A percentile compares a stretch with the other conserved stretches of the same genome.
Evolutionary conservation across 257 asterid species (phyloP).

Genomic region (Petunia secreta): DNA sequence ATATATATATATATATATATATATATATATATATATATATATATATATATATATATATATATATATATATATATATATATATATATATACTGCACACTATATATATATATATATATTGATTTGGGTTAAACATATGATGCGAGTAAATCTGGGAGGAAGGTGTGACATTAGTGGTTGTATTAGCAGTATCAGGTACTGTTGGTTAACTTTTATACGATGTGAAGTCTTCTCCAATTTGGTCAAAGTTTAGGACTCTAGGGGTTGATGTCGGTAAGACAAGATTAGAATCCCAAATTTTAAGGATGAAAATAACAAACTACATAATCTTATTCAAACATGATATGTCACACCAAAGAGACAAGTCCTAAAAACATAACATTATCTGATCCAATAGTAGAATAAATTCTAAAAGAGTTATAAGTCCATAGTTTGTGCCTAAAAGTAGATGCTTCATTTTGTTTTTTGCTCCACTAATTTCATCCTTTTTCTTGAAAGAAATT

Average conservation of each 20-base stretch:
- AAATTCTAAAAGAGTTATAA: neutral
- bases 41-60: too few species aligned
- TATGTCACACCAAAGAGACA: neutral
- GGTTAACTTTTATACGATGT: neutral
- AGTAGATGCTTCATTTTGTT: neutral
- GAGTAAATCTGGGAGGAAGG: too few species aligned
- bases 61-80: too few species aligned
- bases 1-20: too few species aligned
- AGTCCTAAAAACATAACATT: neutral
- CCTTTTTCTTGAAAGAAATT: neutral
- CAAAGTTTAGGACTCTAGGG: neutral
- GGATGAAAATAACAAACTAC: neutral
- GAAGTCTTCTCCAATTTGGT: neutral
- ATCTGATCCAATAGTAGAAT: neutral
- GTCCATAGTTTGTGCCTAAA: neutral
- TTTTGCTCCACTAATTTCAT: neutral
- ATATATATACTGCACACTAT: too few species aligned
- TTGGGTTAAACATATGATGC: too few species aligned
- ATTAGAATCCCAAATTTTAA: neutral
- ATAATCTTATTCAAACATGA: slow-evolving; percentile 4
- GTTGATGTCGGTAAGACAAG: neutral
- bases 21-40: too few species aligned
- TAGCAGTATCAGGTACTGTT: neutral
- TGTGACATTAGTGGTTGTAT: too few species aligned
- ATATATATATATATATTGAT: too few species aligned